Conservation (phyloP, 202 grass and related monocot genomes). For the Digitaria exilis region DNA sequence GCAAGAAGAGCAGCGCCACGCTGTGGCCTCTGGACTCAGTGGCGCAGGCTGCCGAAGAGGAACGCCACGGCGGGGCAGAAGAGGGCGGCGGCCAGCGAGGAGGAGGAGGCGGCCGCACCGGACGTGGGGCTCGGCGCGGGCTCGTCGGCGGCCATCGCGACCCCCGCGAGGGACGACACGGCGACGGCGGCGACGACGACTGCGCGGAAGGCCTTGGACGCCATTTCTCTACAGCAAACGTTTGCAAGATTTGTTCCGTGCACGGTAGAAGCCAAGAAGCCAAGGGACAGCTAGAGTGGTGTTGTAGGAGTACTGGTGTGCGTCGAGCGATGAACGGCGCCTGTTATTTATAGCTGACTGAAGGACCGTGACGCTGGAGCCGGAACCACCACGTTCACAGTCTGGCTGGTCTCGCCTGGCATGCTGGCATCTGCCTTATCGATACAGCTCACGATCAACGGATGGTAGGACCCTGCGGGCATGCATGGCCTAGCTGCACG, state of each 20-base stretch:
- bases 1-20: neutral
- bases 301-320: neutral
- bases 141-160: constrained; percentile 54
- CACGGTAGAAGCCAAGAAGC: neutral
- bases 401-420: constrained; percentile 1
- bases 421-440: neutral
- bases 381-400: neutral
- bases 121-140: constrained; percentile 76
- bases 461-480: neutral
- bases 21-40: constrained; percentile 38
- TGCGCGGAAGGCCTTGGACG: constrained; percentile 39
- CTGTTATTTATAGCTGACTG: constrained; percentile 44
- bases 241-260: neutral
- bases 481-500: neutral
- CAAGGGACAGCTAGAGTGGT: neutral
- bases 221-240: constrained; percentile 26
- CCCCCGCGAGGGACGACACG: constrained; percentile 44
- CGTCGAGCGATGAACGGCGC: neutral
- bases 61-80: constrained; percentile 59
- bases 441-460: constrained; percentile 52
- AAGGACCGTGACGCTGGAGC: neutral
- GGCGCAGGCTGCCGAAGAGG: constrained; percentile 47
- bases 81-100: constrained; percentile 45
- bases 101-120: constrained; percentile 21
- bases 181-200: constrained; percentile 30